Evolutionary conservation across 805 yeast genomes (phyloP).

Genomic region (Pichia ethanolica): DNA sequence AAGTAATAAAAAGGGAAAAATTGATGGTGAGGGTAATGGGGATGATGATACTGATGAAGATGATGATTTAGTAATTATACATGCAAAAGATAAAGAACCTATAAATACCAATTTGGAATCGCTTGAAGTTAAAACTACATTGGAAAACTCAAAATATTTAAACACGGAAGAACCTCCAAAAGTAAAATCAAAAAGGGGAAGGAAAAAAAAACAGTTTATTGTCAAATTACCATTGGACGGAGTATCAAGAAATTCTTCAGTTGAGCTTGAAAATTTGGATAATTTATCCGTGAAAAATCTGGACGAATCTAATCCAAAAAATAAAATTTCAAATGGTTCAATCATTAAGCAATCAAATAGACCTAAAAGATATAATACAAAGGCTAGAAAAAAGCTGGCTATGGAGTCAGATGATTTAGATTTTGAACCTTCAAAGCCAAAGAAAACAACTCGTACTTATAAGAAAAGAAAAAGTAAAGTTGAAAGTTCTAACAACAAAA

Average conservation of each 20-base stretch:
- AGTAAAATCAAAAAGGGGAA: background rate
- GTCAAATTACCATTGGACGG: background rate
- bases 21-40: background rate
- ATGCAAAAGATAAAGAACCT: slow-evolving; percentile 5
- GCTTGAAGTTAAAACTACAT: background rate
- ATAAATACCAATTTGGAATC: slow-evolving; percentile 1
- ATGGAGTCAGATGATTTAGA: too few species aligned
- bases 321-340: too few species aligned
- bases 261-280: background rate
- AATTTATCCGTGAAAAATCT: too few species aligned
- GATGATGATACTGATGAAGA: slow-evolving; percentile 4
- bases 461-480: too few species aligned
- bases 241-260: background rate
- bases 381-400: too few species aligned
- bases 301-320: too few species aligned
- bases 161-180: background rate
- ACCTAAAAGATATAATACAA: too few species aligned
- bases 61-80: slow-evolving; percentile 11
- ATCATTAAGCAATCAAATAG: too few species aligned
- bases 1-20: background rate
- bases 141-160: background rate
- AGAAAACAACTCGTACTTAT: too few species aligned
- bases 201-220: background rate
- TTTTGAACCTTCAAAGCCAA: too few species aligned
- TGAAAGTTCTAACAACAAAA: background rate